phyloP scores from a whole-genome alignment of 2,329 filamentous ascomycete genomes.

The Fusarium brachygibbosum region DNA sequence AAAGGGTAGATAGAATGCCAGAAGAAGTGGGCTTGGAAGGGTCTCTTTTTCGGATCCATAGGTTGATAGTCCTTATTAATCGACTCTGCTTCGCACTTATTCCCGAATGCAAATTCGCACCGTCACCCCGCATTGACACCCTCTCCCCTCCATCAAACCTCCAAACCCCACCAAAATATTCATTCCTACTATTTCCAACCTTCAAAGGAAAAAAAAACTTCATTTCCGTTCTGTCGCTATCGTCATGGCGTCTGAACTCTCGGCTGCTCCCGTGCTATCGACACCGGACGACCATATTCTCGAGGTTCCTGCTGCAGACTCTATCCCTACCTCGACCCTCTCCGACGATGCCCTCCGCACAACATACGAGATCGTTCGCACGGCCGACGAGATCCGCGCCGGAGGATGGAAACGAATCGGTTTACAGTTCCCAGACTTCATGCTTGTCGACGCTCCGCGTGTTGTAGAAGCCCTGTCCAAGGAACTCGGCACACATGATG shows the following conservation, averaged over 20 bases:
- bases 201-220: slow-evolving; percentile 28
- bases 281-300: slow-evolving; percentile 73
- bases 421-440: slow-evolving; percentile 94
- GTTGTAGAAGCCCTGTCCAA: slow-evolving; percentile 72
- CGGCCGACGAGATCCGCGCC: slow-evolving; percentile 78
- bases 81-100: neutral
- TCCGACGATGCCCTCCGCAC: slow-evolving; percentile 77
- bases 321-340: slow-evolving; percentile 52
- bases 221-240: neutral
- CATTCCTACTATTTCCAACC: slow-evolving; percentile 23
- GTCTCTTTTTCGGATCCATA: too few species aligned
- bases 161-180: slow-evolving; percentile 45
- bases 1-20: neutral
- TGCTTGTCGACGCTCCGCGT: slow-evolving; percentile 87
- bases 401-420: slow-evolving; percentile 83
- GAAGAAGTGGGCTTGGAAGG: too few species aligned
- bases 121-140: slow-evolving; percentile 52
- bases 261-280: slow-evolving; percentile 71
- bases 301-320: slow-evolving; percentile 62
- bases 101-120: slow-evolving; percentile 4
- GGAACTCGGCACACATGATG: slow-evolving; percentile 44
- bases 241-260: slow-evolving; percentile 63
- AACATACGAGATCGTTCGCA: slow-evolving; percentile 88
- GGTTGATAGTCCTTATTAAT: neutral
- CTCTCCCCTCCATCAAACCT: slow-evolving; percentile 32